Evolutionary conservation across 2,329 filamentous ascomycete genomes (phyloP).

Genomic region (Colletotrichum orchidophilum): DNA sequence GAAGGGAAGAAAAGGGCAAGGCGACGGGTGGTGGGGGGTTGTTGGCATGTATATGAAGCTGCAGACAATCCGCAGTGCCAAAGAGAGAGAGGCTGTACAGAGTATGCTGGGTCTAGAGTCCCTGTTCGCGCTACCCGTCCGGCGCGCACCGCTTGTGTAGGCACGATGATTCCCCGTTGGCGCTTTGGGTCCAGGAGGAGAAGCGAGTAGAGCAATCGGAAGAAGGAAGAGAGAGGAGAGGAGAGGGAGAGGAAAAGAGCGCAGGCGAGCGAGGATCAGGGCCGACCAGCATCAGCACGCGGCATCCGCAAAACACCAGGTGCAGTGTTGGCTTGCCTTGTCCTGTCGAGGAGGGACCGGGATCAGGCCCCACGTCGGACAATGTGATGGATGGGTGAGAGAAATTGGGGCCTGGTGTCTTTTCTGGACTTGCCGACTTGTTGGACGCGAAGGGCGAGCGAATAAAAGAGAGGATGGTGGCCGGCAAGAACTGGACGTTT

Average conservation of each 20-base stretch:
- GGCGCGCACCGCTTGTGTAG: background rate
- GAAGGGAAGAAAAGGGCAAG: constrained; percentile 15
- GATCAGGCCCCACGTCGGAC: constrained; percentile 31
- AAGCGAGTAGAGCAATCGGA: background rate
- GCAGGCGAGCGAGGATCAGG: constrained; percentile 10
- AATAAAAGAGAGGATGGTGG: background rate
- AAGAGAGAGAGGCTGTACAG: background rate
- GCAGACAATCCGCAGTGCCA: constrained; percentile 8
- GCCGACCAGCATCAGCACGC: constrained; percentile 19
- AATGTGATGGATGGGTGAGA: constrained; percentile 29
- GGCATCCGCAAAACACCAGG: constrained; percentile 19
- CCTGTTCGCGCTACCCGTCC: constrained; percentile 7
- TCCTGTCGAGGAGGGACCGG: constrained; percentile 23
- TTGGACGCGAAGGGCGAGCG: constrained; percentile 8
- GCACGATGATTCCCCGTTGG: background rate
- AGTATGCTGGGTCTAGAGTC: background rate
- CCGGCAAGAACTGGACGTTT: background rate
- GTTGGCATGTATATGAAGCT: constrained; percentile 30
- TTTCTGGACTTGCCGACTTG: constrained; percentile 16
- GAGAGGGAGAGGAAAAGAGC: background rate
- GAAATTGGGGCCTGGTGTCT: constrained; percentile 22
- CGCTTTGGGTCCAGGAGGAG: background rate
- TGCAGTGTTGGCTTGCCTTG: constrained; percentile 30
- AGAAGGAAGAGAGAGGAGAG: background rate
- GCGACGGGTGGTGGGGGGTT: background rate